Evolutionary conservation across 2,329 filamentous ascomycete genomes (phyloP), one percentile per base, ranked within the genome.

Genomic region (Bretziella fagacearum): DNA sequence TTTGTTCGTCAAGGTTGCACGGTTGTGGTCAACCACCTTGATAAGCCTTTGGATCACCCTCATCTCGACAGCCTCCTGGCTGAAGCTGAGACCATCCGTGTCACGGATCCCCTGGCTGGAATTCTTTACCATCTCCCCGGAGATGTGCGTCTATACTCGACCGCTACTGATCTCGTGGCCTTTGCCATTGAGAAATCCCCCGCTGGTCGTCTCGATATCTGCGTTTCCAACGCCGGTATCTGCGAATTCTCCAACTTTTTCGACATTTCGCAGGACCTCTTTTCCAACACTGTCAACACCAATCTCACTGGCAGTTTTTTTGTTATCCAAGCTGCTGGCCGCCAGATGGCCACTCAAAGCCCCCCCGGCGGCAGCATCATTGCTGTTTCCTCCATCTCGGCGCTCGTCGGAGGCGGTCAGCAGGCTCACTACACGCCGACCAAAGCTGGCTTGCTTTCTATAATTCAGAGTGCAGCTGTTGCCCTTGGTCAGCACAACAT

Each of bases 261-360:
- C 20, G 76, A 80, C 17, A 71, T 93, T 36, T 68, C 75, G 7
- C 71, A 77, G 1, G 72, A 79, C 48, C 75, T 93, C 47, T 81
- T 86, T 57, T 65, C 73, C 52, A 67, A 69, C 47, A 93, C 85
- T 2, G 67, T 93, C 33, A 67, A 73, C 30, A 89, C 83, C 43
- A 94, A 94, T 63, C 76, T 94, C 54, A 77, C 80, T 54, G 86
- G 86, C 37, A 82, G 85, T n/a, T 93, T 93, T 65, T 87, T 86
- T 65, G 72, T 83, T 29, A 79, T 82, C 18, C 86, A 93, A 66
- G 83, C 85, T 0, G 86, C 84, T 2, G 85, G 84, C 1, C 73
- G 79, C 2, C 84, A 91, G 59, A 91, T 94, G 81, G 77, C 80
- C 0, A 54, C 58, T 25, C 70, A 83, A 55, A 65, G 68, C 2